Percentiles rank a stretch among this genome's conserved stretches.
These are phyloP conservation scores for Panaeolus cyanescens DNA, from an alignment of 768 basidiomycete genomes.

Conservation along the genomic window DNA sequence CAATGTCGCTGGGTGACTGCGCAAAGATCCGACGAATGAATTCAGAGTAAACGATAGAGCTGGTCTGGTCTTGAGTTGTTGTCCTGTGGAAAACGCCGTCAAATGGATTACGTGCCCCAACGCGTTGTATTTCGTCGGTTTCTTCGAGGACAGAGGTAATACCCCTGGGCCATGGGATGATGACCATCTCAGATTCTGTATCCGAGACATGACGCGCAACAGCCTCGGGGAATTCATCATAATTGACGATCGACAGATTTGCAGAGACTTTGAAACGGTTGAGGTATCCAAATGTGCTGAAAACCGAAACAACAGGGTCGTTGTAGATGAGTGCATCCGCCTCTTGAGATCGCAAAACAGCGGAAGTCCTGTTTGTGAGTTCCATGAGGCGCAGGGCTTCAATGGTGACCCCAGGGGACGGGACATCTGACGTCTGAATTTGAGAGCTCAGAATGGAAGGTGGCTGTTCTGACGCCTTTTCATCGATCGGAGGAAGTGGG, in stretches of 20 bases:
- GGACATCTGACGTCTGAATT: background rate
- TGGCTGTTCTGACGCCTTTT: slow-evolving; percentile 27
- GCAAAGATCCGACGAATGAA: slow-evolving; percentile 85
- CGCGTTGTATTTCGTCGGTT: slow-evolving; percentile 19
- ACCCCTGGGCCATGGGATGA: slow-evolving; percentile 82
- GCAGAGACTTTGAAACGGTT: slow-evolving; percentile 67
- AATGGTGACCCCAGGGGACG: slow-evolving; percentile 40
- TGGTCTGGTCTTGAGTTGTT: slow-evolving; percentile 48
- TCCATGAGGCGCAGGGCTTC: slow-evolving; percentile 89
- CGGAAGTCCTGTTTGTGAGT: slow-evolving; percentile 84
- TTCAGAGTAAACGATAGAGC: slow-evolving; percentile 69
- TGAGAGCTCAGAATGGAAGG: background rate
- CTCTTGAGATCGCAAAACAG: slow-evolving; percentile 80
- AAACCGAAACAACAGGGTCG: slow-evolving; percentile 74
- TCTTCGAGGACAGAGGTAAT: slow-evolving; percentile 30
- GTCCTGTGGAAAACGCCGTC: slow-evolving; percentile 73
- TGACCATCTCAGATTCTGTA: slow-evolving; percentile 66
- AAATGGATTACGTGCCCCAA: slow-evolving; percentile 59
- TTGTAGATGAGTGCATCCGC: slow-evolving; percentile 67
- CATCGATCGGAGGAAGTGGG: slow-evolving; percentile 22
- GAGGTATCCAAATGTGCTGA: slow-evolving; percentile 77
- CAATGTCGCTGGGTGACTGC: slow-evolving; percentile 73
- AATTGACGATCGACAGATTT: slow-evolving; percentile 73
- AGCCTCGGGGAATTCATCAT: slow-evolving; percentile 68
- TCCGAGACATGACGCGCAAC: slow-evolving; percentile 63